Conservation (phyloP, 164 flowering plant genomes). For the Kalanchoe fedtschenkoi region DNA sequence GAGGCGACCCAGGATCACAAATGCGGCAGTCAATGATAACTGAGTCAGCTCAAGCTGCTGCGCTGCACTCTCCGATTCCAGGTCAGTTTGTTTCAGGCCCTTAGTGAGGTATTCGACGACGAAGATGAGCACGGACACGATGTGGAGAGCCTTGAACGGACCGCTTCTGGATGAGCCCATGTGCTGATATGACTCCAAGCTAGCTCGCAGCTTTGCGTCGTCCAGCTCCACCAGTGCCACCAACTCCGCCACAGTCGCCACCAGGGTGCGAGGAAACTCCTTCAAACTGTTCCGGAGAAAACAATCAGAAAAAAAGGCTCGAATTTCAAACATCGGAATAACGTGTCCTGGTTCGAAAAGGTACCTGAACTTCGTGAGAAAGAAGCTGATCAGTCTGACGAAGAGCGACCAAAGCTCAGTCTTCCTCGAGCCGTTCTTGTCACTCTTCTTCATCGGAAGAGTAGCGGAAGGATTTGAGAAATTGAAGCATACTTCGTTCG, state of each 20-base stretch:
- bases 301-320: not conserved
- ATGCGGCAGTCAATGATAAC: slow-evolving; percentile 32
- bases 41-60: slow-evolving; percentile 20
- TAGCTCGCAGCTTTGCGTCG: slow-evolving; percentile 29
- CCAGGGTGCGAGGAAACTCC: slow-evolving; percentile 40
- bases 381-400: slow-evolving; percentile 49
- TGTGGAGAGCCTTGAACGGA: slow-evolving; percentile 61
- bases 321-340: not conserved
- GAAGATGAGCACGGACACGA: slow-evolving; percentile 48
- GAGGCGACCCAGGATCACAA: slow-evolving; percentile 52
- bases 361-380: slow-evolving; percentile 53
- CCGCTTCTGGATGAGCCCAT: slow-evolving; percentile 43
- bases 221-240: slow-evolving; percentile 44
- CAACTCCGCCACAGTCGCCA: slow-evolving; percentile 37
- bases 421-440: not conserved
- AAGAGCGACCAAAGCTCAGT: slow-evolving; percentile 38
- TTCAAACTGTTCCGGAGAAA: slow-evolving; percentile 38
- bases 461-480: slow-evolving; percentile 39
- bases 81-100: slow-evolving; percentile 11
- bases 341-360: not conserved
- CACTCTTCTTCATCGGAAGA: slow-evolving; percentile 8
- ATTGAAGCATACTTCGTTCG: slow-evolving; percentile 32
- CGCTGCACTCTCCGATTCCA: slow-evolving; percentile 10
- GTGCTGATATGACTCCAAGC: slow-evolving; percentile 41
- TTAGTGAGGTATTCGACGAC: slow-evolving; percentile 25